A percentile compares a stretch with the other conserved stretches of the same genome.
These are phyloP conservation scores for Microsporum ferrugineum DNA, from an alignment of 2,329 filamentous ascomycete genomes.

Conservation along the genomic window DNA sequence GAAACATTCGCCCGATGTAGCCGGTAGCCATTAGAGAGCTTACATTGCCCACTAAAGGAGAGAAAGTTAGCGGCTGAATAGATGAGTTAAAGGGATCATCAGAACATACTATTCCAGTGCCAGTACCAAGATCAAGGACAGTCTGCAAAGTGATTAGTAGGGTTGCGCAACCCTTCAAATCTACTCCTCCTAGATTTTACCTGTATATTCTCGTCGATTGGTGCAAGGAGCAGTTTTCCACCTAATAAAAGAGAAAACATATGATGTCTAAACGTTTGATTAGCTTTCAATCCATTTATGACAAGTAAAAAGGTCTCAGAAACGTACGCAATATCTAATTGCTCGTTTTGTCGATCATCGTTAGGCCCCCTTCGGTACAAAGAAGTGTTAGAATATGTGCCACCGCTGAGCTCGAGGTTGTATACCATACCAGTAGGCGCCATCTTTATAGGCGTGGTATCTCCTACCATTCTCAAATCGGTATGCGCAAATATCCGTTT, in stretches of 20 bases:
- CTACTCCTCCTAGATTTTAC: neutral
- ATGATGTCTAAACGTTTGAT: conserved; percentile 16
- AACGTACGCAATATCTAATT: conserved; percentile 15
- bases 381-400: neutral
- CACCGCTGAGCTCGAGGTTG: neutral
- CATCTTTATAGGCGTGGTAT: conserved; percentile 19
- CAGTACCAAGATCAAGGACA: conserved; percentile 16
- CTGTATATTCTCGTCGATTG: conserved; percentile 21
- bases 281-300: neutral
- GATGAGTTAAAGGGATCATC: neutral
- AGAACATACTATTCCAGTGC: conserved; percentile 13
- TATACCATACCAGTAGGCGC: conserved; percentile 7
- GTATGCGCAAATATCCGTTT: conserved; percentile 3
- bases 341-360: conserved; percentile 17
- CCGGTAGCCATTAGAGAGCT: neutral
- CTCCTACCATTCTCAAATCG: conserved; percentile 24
- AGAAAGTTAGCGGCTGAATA: neutral
- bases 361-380: conserved; percentile 10
- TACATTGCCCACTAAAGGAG: conserved; percentile 9
- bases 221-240: conserved; percentile 37
- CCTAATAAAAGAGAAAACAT: conserved; percentile 39
- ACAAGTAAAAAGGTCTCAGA: neutral
- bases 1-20: neutral
- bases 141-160: conserved; percentile 1
- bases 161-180: neutral